Conservation (phyloP, 2,329 filamentous ascomycete genomes). For the Pleurostoma richardsiae region DNA sequence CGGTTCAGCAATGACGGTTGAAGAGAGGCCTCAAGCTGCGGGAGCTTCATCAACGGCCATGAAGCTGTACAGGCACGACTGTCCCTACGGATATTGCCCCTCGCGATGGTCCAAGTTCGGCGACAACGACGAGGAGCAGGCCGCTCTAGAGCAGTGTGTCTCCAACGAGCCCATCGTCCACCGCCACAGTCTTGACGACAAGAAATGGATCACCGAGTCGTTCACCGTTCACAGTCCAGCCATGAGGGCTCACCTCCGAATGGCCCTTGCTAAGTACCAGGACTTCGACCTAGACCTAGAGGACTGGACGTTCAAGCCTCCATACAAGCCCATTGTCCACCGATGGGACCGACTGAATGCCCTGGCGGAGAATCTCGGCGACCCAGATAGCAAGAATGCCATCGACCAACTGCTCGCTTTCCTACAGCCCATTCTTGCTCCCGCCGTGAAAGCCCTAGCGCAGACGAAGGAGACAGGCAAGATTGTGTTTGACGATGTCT, state of each 20-base stretch:
- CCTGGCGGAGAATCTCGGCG: constrained; percentile 4
- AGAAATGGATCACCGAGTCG: constrained; percentile 22
- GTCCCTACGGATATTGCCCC: constrained; percentile 13
- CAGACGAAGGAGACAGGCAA: constrained; percentile 21
- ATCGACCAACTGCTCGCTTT: constrained; percentile 19
- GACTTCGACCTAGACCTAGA: constrained; percentile 24
- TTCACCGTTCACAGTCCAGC: constrained; percentile 23
- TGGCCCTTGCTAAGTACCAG: constrained; percentile 24
- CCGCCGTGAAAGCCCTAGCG: constrained; percentile 16
- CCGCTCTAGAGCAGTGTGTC: constrained; percentile 14
- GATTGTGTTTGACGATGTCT: constrained; percentile 21
- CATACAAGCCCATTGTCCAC: constrained; percentile 27
- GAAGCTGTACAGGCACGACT: constrained; percentile 17
- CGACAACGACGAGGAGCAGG: constrained; percentile 19
- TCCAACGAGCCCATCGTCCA: constrained; percentile 23
- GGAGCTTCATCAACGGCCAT: background rate
- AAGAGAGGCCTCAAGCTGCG: too few species aligned
- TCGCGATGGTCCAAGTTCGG: constrained; percentile 21
- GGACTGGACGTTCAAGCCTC: constrained; percentile 24
- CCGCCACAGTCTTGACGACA: constrained; percentile 16
- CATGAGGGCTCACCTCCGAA: constrained; percentile 21
- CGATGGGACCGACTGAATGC: constrained; percentile 22
- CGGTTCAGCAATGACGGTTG: too few species aligned
- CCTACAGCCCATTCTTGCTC: constrained; percentile 21
- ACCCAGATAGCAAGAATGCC: constrained; percentile 2